phyloP scores from a whole-genome alignment of 1,139 yeast genomes.

The Diutina pseudorugosa region DNA sequence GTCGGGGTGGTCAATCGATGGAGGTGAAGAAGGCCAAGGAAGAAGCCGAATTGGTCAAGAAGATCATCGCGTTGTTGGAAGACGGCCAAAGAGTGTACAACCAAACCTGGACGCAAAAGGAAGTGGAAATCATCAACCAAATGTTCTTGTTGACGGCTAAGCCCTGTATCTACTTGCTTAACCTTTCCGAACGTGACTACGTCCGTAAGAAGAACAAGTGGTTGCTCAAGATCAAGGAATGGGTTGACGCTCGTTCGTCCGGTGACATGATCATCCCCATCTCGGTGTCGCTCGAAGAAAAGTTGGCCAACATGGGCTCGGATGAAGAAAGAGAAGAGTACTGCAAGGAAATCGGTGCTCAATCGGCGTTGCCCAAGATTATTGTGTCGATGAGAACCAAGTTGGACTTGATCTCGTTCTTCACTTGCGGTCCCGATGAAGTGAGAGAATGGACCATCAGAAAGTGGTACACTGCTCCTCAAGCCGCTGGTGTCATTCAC shows the following conservation, averaged over 20 bases:
- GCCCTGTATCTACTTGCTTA: slow-evolving; percentile 90
- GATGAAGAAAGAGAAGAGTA: slow-evolving; percentile 91
- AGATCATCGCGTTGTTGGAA: slow-evolving; percentile 64
- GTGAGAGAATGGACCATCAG: slow-evolving; percentile 90
- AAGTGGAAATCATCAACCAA: slow-evolving; percentile 78
- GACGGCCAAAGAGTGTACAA: slow-evolving; percentile 85
- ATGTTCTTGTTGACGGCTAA: slow-evolving; percentile 89
- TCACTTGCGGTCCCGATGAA: slow-evolving; percentile 85
- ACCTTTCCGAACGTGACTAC: slow-evolving; percentile 88
- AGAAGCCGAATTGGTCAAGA: slow-evolving; percentile 73
- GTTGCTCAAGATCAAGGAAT: slow-evolving; percentile 80
- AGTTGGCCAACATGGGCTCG: slow-evolving; percentile 74
- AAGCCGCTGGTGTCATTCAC: slow-evolving; percentile 91
- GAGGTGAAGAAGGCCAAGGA: slow-evolving; percentile 93
- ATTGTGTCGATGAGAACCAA: slow-evolving; percentile 75
- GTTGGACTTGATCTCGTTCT: slow-evolving; percentile 74
- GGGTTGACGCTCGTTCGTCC: slow-evolving; percentile 91
- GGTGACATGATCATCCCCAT: slow-evolving; percentile 94
- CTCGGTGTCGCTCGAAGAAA: slow-evolving; percentile 87
- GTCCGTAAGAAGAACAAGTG: slow-evolving; percentile 97
- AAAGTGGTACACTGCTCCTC: slow-evolving; percentile 69
- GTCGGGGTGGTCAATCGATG: slow-evolving; percentile 90
- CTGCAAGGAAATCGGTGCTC: slow-evolving; percentile 75
- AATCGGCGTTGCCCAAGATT: slow-evolving; percentile 81
- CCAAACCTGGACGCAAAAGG: slow-evolving; percentile 80